Base-by-base conservation (phyloP, 192 early-diverging fungal genomes). In the Chytriomyces hyalinus region DNA sequence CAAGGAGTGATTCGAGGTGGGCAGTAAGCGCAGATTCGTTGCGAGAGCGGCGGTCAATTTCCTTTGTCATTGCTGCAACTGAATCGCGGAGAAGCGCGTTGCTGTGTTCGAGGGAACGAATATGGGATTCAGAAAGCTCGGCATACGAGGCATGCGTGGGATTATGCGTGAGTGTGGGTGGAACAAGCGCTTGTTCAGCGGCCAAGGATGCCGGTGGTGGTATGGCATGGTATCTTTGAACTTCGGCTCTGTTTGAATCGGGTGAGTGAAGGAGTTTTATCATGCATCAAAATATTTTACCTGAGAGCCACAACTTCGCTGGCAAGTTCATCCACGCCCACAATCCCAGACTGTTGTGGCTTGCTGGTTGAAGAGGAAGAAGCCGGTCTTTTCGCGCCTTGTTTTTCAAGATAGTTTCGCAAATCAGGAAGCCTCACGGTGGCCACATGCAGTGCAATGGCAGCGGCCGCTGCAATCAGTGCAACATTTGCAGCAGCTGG, bases 81-180 rank as follows among this genome's bases (percentile, higher is more conserved):
- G 20, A 20, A 65, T 65, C 63, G 24, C 36, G 20, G 17, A 65
- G 36, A 3, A 65, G 20, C 2, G 63, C 63, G 24, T 65, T 65
- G 20, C 24, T 28, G 24, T 65, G 63, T 26, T 65, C 63, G 17
- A 65, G 26, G 63, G 17, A 22, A 28, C 63, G 63, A 6, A 65
- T 65, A 26, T 65, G 63, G 11, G 63, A 15, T 26, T 65, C 63
- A 1, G 17, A 22, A 3, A 43, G 11, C 24, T 65, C 63, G 24
- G 63, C 63, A 26, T 65, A 65, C 63, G 17, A 65, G 63, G 63
- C 63, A 20, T 26, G 63, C 63, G 24, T 65, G 11, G 11, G 63
- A 13, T 15, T 22, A 3, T 26, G 63, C 26, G 63, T 13, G 63
- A 6, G 36, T 6, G 53, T 4, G 53, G 13, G 53, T 2, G 15